Evolutionary conservation across 1,284 basidiomycete genomes (phyloP).

Genomic region (Melanopsichium pennsylvanicum): DNA sequence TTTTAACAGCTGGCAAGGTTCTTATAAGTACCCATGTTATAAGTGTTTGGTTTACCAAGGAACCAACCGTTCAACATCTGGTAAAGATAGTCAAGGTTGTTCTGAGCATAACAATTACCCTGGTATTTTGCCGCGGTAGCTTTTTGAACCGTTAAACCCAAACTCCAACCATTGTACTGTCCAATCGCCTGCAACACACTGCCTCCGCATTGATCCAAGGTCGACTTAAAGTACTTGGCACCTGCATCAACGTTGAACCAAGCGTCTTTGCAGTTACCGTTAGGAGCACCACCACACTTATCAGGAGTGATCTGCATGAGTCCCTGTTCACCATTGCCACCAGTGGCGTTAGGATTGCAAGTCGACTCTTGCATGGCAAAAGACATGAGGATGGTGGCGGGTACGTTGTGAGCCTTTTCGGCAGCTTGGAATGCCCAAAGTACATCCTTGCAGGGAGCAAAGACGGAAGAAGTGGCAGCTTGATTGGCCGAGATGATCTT

Average conservation of each 20-base stretch:
- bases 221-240: conserved; percentile 52
- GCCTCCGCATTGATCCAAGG: conserved; percentile 34
- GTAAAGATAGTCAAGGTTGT: conserved; percentile 59
- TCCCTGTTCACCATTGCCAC: conserved; percentile 55
- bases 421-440: conserved; percentile 48
- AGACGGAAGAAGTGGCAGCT: conserved; percentile 40
- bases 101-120: conserved; percentile 48
- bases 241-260: conserved; percentile 48
- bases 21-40: conserved; percentile 37
- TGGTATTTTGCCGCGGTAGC: conserved; percentile 36
- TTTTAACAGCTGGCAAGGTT: conserved; percentile 37
- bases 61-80: conserved; percentile 55
- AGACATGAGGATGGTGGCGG: conserved; percentile 52
- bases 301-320: conserved; percentile 60
- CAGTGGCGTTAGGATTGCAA: conserved; percentile 49
- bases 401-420: conserved; percentile 33
- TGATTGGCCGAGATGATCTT: conserved; percentile 34
- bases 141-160: conserved; percentile 37
- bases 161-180: conserved; percentile 54
- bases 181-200: conserved; percentile 46
- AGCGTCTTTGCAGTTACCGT: conserved; percentile 47
- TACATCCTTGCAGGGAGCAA: conserved; percentile 44
- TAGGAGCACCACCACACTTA: conserved; percentile 52
- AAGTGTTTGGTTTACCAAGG: conserved; percentile 40
- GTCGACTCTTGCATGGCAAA: conserved; percentile 59